These are phyloP conservation scores for Beauveria brongniartii DNA, from an alignment of 2,329 filamentous ascomycete species.

Conservation along the genomic window DNA sequence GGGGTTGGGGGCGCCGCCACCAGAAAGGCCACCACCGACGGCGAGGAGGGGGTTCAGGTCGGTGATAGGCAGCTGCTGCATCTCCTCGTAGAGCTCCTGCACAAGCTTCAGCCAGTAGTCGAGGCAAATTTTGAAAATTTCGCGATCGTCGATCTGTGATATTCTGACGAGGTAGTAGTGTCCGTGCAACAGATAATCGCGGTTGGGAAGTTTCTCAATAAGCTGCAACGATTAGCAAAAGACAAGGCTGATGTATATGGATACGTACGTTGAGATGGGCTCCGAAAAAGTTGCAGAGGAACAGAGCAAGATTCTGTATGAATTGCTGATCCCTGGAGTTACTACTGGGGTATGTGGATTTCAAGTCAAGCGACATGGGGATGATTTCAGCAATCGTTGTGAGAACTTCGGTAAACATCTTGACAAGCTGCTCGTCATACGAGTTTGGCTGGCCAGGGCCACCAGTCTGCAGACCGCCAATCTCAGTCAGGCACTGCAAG, in stretches of 20 bases:
- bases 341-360: slow-evolving; percentile 82
- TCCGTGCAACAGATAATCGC: slow-evolving; percentile 88
- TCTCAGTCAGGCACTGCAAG: slow-evolving; percentile 93
- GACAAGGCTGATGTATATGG: background rate
- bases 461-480: slow-evolving; percentile 84
- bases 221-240: slow-evolving; percentile 42
- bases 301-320: slow-evolving; percentile 90
- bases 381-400: slow-evolving; percentile 91
- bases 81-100: slow-evolving; percentile 96
- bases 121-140: slow-evolving; percentile 98
- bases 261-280: slow-evolving; percentile 71
- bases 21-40: slow-evolving; percentile 63
- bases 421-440: slow-evolving; percentile 91
- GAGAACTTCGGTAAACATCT: slow-evolving; percentile 97
- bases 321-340: slow-evolving; percentile 95
- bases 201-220: slow-evolving; percentile 91
- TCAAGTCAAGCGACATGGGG: slow-evolving; percentile 80
- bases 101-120: slow-evolving; percentile 99
- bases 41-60: slow-evolving; percentile 85
- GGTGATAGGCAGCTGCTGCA: slow-evolving; percentile 90
- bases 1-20: slow-evolving; percentile 79
- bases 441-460: slow-evolving; percentile 56
- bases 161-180: slow-evolving; percentile 98
- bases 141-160: slow-evolving; percentile 95
- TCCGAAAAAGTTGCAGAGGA: slow-evolving; percentile 94